phyloP scores from a whole-genome alignment of 2,329 filamentous ascomycete genomes.

The Fusarium virguliforme region DNA sequence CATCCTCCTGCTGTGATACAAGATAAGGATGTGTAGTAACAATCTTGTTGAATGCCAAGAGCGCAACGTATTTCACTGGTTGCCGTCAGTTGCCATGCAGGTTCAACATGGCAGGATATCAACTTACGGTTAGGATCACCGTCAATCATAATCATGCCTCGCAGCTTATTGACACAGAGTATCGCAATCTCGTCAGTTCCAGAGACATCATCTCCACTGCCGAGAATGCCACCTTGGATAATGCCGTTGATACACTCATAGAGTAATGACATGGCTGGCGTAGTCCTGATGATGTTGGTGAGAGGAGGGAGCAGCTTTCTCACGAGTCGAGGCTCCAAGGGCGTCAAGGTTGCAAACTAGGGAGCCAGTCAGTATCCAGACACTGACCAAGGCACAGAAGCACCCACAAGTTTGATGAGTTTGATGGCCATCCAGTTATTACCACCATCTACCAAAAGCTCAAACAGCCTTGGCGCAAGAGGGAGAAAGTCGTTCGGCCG shows the following conservation, averaged over 20 bases:
- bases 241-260: conserved; percentile 99
- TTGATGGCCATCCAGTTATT: conserved; percentile 99
- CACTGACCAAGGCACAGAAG: not conserved
- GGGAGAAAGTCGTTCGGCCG: conserved; percentile 94
- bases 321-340: conserved; percentile 90
- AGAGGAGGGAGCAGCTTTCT: conserved; percentile 92
- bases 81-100: conserved; percentile 31
- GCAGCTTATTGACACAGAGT: conserved; percentile 91
- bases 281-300: conserved; percentile 93
- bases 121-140: conserved; percentile 91
- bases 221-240: conserved; percentile 94
- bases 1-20: conserved; percentile 93
- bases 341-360: conserved; percentile 94
- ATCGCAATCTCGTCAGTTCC: conserved; percentile 93
- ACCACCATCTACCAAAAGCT: conserved; percentile 89
- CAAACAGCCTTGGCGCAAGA: conserved; percentile 91
- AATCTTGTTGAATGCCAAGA: conserved; percentile 96
- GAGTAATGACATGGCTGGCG: conserved; percentile 95
- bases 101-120: too few species aligned
- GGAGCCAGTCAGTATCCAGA: conserved; percentile 10
- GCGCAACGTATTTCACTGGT: conserved; percentile 94
- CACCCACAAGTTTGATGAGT: conserved; percentile 91
- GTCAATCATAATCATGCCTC: conserved; percentile 94
- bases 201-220: conserved; percentile 82
- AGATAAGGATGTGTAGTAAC: conserved; percentile 89